Percentiles rank a stretch among this genome's conserved stretches.
These are phyloP conservation scores for Torulaspora pretoriensis DNA, from an alignment of 1,139 yeast species.

Conservation along the genomic window DNA sequence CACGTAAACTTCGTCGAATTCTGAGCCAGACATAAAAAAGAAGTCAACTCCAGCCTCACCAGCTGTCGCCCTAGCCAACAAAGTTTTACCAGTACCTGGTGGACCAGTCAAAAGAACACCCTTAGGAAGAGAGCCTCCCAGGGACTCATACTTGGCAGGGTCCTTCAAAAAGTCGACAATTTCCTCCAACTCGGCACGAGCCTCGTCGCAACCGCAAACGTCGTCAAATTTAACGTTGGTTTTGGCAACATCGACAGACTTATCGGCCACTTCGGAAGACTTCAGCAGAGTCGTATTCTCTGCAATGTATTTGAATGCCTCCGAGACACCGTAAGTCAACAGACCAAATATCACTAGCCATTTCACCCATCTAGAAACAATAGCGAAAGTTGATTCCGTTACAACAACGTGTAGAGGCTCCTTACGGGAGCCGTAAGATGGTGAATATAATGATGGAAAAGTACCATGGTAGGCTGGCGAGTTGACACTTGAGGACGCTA, in stretches of 20 bases:
- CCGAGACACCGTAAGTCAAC: constrained; percentile 67
- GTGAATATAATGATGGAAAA: constrained; percentile 36
- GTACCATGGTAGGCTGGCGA: constrained; percentile 24
- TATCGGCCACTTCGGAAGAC: constrained; percentile 68
- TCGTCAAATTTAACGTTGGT: constrained; percentile 87
- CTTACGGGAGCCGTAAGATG: constrained; percentile 42
- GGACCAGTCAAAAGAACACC: constrained; percentile 98
- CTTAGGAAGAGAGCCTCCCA: constrained; percentile 96
- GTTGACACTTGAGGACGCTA: constrained; percentile 26
- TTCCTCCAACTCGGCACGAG: constrained; percentile 93
- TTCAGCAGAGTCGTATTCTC: constrained; percentile 84
- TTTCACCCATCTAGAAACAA: constrained; percentile 81
- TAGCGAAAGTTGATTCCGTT: constrained; percentile 73
- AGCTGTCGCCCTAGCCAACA: constrained; percentile 96
- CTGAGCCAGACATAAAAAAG: constrained; percentile 97
- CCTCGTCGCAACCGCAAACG: constrained; percentile 98
- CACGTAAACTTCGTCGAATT: constrained; percentile 94
- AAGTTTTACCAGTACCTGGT: constrained; percentile 98
- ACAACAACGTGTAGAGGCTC: constrained; percentile 87
- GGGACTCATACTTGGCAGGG: constrained; percentile 90
- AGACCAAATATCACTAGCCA: constrained; percentile 83
- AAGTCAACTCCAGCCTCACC: constrained; percentile 99
- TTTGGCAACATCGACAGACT: constrained; percentile 76
- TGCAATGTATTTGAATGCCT: constrained; percentile 69
- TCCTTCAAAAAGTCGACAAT: constrained; percentile 94